A percentile compares a stretch with the other conserved stretches of the same genome.
These are phyloP conservation scores for Penicillium soppii DNA, from an alignment of 495 filamentous ascomycete genomes.

Conservation along the genomic window DNA sequence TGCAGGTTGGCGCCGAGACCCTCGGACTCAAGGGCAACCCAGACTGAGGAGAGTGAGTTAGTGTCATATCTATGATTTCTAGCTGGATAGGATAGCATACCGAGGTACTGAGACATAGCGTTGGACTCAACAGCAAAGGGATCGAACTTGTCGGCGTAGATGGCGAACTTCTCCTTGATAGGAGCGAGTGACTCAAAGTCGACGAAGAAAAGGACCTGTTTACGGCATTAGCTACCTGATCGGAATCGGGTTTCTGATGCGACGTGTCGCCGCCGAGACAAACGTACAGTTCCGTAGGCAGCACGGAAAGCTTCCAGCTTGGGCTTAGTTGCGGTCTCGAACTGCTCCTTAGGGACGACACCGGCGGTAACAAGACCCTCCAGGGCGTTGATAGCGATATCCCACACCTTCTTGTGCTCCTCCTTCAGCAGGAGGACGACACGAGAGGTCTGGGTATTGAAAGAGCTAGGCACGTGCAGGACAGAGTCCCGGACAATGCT, in stretches of 20 bases:
- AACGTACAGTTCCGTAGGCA: conserved; percentile 50
- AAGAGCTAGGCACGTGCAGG: conserved; percentile 48
- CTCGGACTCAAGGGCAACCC: conserved; percentile 49
- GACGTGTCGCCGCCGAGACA: not conserved
- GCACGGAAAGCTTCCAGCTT: conserved; percentile 42
- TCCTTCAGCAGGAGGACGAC: conserved; percentile 48
- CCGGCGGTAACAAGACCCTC: conserved; percentile 41
- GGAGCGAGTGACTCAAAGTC: conserved; percentile 37
- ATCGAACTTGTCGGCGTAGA: conserved; percentile 50
- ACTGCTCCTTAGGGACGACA: conserved; percentile 37
- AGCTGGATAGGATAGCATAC: conserved; percentile 18
- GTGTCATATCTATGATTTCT: not conserved
- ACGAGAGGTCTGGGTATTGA: conserved; percentile 55
- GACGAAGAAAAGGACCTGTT: conserved; percentile 52
- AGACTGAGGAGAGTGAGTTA: conserved; percentile 31
- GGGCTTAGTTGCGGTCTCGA: conserved; percentile 40
- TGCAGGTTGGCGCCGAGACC: conserved; percentile 55
- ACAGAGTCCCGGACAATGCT: conserved; percentile 42
- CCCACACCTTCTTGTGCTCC: conserved; percentile 55
- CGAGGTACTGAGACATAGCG: conserved; percentile 53
- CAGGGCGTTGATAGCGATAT: conserved; percentile 42
- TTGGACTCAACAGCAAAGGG: conserved; percentile 49
- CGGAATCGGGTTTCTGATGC: not conserved
- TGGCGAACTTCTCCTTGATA: conserved; percentile 45
- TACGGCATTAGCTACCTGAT: not conserved